Percentiles rank a stretch among this genome's conserved stretches.
Conservation (phyloP, 2,329 filamentous ascomycete species). For the Colletotrichum liaoningense region DNA sequence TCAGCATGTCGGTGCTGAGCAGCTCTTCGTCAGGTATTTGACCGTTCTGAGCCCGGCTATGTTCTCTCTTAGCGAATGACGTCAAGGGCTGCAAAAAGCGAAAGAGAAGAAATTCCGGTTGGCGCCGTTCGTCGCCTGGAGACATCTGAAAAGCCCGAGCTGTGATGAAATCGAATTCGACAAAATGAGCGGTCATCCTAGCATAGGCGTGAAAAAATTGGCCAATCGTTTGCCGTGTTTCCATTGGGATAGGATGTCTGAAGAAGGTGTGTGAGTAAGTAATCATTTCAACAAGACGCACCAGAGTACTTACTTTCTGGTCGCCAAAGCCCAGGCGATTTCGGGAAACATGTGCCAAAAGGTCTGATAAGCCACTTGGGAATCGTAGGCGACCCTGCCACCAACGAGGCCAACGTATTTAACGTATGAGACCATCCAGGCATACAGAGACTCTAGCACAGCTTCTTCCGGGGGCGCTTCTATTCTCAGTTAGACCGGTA, state of each 20-base stretch:
- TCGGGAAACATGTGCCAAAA: conserved; percentile 67
- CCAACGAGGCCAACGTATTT: conserved; percentile 50
- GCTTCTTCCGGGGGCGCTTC: conserved; percentile 56
- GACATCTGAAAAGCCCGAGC: conserved; percentile 17
- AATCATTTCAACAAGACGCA: no score
- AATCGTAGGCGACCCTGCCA: conserved; percentile 51
- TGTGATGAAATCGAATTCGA: conserved; percentile 59
- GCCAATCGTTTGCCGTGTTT: conserved; percentile 43
- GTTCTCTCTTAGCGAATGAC: conserved; percentile 38
- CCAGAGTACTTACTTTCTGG: conserved; percentile 28
- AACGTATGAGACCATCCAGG: conserved; percentile 65
- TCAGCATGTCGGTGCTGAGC: conserved; percentile 50
- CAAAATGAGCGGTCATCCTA: conserved; percentile 63
- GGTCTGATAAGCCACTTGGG: conserved; percentile 54
- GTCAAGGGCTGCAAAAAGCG: conserved; percentile 59
- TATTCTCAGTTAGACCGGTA: conserved; percentile 44
- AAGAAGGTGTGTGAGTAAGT: not conserved
- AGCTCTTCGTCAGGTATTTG: conserved; percentile 43
- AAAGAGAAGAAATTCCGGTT: conserved; percentile 55
- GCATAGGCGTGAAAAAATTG: conserved; percentile 56
- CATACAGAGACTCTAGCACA: conserved; percentile 55
- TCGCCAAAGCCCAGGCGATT: conserved; percentile 54
- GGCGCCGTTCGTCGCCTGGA: conserved; percentile 42
- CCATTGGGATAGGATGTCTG: conserved; percentile 17
- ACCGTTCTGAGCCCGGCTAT: conserved; percentile 36